A percentile compares a stretch with the other conserved stretches of the same genome.
phyloP scores from a whole-genome alignment of 139 green algal species.

The Chlamydomonas asymmetrica region DNA sequence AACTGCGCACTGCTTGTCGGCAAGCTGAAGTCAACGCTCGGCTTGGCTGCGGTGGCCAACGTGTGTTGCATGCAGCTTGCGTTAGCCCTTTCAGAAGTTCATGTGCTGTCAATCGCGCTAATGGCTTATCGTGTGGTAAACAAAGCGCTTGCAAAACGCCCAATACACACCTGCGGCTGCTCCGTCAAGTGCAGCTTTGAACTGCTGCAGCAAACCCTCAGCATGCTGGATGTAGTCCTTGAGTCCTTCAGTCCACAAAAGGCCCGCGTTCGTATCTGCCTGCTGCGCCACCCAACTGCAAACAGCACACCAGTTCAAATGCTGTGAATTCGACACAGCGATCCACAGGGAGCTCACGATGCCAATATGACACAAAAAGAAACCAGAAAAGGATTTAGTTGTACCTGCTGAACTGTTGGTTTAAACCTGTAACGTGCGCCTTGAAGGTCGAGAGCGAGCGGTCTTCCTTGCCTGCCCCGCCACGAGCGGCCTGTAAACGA shows the following conservation, averaged over 20 bases:
- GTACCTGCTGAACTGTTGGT: no score
- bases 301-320: no score
- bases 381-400: no score
- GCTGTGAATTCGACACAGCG: no score
- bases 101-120: neutral
- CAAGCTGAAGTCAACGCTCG: neutral
- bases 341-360: no score
- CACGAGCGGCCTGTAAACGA: no score
- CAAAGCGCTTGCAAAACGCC: neutral
- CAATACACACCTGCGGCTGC: neutral
- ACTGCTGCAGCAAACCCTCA: neutral
- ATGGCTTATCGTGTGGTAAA: neutral
- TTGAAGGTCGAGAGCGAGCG: no score
- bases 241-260: constrained; percentile 20
- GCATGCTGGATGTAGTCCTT: constrained; percentile 14
- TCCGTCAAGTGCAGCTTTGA: neutral
- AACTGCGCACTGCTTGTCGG: neutral
- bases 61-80: neutral
- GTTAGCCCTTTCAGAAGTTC: neutral
- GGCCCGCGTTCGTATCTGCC: neutral
- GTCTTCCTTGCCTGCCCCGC: no score
- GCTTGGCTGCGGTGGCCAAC: no score
- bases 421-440: no score
- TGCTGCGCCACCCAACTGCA: constrained; percentile 12
- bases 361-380: no score